These are phyloP conservation scores for Saraca asoca DNA, from an alignment of 331 rosid species.

Conservation along the genomic window DNA sequence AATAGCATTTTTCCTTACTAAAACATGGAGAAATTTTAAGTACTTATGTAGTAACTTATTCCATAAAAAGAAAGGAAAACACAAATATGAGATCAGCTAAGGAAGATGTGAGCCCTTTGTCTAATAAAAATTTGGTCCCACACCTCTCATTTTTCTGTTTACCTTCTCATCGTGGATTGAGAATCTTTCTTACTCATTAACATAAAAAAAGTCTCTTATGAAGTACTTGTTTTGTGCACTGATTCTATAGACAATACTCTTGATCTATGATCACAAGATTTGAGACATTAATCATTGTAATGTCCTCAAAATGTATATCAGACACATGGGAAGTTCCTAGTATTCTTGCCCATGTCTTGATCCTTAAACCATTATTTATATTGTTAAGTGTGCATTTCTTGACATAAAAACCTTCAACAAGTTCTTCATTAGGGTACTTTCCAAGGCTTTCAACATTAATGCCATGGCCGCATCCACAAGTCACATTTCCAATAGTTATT, in stretches of 20 bases:
- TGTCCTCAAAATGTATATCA: conserved; percentile 14
- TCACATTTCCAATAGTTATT: conserved; percentile 5
- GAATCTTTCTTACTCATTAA: background rate
- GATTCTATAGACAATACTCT: conserved; percentile 36
- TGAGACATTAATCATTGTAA: conserved; percentile 39
- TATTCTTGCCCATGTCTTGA: conserved; percentile 62
- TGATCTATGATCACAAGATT: conserved; percentile 64
- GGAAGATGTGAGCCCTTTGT: too few species aligned
- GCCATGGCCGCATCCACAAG: conserved; percentile 36
- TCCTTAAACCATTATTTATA: conserved; percentile 54
- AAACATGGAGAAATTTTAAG: too few species aligned
- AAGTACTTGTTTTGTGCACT: conserved; percentile 37
- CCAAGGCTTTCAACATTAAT: conserved; percentile 58
- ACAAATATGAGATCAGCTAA: too few species aligned
- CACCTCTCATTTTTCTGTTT: too few species aligned
- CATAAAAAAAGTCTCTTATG: background rate
- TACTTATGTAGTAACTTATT: too few species aligned
- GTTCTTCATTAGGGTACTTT: conserved; percentile 47
- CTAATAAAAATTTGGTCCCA: too few species aligned
- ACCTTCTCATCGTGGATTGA: too few species aligned
- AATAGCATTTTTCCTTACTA: too few species aligned
- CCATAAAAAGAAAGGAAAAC: too few species aligned
- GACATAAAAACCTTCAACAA: conserved; percentile 44
- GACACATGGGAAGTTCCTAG: conserved; percentile 43
- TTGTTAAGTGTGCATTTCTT: conserved; percentile 38